Base-by-base conservation (phyloP, 306 rosid genomes). In the Betula pendula region DNA sequence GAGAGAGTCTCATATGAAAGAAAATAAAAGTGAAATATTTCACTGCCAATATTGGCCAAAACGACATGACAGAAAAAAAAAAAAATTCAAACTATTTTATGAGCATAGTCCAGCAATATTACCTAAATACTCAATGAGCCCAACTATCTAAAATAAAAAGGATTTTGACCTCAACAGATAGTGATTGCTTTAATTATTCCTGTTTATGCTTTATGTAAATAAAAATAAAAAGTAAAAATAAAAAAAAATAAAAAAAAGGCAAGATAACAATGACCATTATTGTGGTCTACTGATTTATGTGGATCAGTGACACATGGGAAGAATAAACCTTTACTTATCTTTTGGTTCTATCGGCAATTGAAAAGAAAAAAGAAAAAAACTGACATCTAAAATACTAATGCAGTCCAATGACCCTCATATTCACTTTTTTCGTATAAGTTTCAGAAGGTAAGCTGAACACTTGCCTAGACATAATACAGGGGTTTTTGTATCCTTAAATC, bases 401-500 rank as follows among this genome's bases (percentile, higher is more conserved):
- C 31, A 27, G 68, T 62, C 42, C 31, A 33, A 31, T 31, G 22
- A 29, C 68, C 40, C 19, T 14, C 43, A 31, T 31, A 31, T 62
- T 60, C 6, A 22, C 43, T 60, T 65, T 19, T 20, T 4, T 13
- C 12, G 19, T 65, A 9, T 19, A 16, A 31, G 15, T 65, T 38
- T 19, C 27, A 35, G 48, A 65, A 38, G 27, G 25, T 35, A 43
- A 40, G 50, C 49, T 40, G 73, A 77, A 79, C 35, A 85, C 94
- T 87, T 88, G 84, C 99, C 99, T 82, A 95, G 85, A 81, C 99
- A 92, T 71, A 92, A 53, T 69, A 95, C 91, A 42, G 99, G 97
- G 56, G 97, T 95, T 83, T 86, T 85, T 52, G 99, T 95, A 83
- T 95, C 99, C 87, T 92, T 95, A 82, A 92, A 65, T 70, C 99